phyloP scores from a whole-genome alignment of 257 asterid species.

The Solanum dulcamara region DNA sequence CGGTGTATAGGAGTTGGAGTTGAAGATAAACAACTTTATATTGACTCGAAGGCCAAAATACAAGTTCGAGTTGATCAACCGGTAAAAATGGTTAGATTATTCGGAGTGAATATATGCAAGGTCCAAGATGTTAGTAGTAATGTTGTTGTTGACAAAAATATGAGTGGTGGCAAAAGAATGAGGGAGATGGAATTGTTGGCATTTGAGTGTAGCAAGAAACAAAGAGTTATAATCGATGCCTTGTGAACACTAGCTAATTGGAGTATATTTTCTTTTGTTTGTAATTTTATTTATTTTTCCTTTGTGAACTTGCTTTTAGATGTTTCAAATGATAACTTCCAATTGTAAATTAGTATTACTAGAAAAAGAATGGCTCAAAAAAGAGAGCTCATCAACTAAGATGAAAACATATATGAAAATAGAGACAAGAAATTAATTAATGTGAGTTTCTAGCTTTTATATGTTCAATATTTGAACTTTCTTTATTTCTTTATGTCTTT shows the following conservation, averaged over 20 bases:
- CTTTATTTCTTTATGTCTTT: not conserved
- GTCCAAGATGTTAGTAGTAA: not conserved
- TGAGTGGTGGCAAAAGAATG: not conserved
- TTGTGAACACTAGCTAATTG: not conserved
- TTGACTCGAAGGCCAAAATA: constrained; percentile 26
- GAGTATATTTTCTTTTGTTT: not conserved
- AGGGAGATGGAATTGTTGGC: constrained; percentile 1
- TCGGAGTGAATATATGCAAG: constrained; percentile 42
- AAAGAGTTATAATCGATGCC: not conserved
- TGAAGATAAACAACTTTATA: constrained; percentile 31
- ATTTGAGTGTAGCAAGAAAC: constrained; percentile 4
- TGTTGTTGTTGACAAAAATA: not conserved
- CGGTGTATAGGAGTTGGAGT: constrained; percentile 19
- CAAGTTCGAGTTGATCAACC: not conserved
- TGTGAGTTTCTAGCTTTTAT: not conserved
- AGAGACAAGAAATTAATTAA: not conserved
- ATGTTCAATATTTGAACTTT: not conserved
- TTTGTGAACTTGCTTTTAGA: not conserved
- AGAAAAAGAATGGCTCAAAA: not conserved
- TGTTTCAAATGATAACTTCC: not conserved
- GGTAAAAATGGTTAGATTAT: constrained; percentile 32
- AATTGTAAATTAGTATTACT: not conserved
- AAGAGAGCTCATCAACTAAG: not conserved
- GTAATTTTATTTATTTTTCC: not conserved
- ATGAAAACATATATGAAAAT: not conserved